These are phyloP conservation scores for Mycena belliarum DNA, from an alignment of 768 basidiomycete genomes.

Conservation along the genomic window DNA sequence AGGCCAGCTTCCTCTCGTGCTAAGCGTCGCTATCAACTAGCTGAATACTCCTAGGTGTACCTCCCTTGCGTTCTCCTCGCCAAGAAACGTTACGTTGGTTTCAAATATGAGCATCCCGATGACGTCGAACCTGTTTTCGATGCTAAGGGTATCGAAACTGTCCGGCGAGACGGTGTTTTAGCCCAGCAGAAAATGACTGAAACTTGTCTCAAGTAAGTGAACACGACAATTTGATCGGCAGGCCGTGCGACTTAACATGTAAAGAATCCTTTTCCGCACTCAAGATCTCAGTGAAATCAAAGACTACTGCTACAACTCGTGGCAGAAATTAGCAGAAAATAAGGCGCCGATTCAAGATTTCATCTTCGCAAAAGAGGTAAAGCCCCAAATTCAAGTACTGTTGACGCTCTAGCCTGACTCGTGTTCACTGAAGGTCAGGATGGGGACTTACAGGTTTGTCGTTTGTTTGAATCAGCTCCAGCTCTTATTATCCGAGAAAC, in stretches of 20 bases:
- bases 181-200: conserved; percentile 95
- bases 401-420: too few relatives aligned
- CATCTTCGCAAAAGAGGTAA: conserved; percentile 92
- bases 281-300: conserved; percentile 91
- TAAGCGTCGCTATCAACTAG: background rate
- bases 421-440: conserved; percentile 30
- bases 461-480: background rate
- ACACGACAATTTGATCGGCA: background rate
- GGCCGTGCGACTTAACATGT: conserved; percentile 4
- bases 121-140: conserved; percentile 83
- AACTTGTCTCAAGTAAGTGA: conserved; percentile 75
- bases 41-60: conserved; percentile 74
- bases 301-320: conserved; percentile 79
- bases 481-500: background rate
- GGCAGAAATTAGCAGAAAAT: conserved; percentile 82
- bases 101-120: conserved; percentile 87
- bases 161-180: conserved; percentile 87
- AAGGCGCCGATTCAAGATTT: conserved; percentile 89
- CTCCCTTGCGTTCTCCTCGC: conserved; percentile 93
- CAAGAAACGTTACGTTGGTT: conserved; percentile 98
- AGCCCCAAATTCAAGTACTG: conserved; percentile 10
- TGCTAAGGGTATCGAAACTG: conserved; percentile 97
- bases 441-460: conserved; percentile 88
- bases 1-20: conserved; percentile 49
- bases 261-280: conserved; percentile 85